phyloP scores from a whole-genome alignment of 371 early-diverging fungal species.

The Actinomucor elegans region DNA sequence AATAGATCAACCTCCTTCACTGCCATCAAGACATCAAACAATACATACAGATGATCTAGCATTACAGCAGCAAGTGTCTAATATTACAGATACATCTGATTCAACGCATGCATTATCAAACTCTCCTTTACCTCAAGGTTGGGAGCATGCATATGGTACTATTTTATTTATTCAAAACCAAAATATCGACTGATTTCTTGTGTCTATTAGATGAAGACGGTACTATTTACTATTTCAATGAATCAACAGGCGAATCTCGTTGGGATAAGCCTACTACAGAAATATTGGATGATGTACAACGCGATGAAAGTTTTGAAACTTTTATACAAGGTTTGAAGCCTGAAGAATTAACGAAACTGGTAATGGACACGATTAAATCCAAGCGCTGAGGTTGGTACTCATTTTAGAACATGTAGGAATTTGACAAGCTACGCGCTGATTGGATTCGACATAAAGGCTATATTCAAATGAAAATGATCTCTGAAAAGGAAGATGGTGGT shows the following conservation, averaged over 20 bases:
- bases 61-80: too few species aligned
- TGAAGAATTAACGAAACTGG: slow-evolving; percentile 34
- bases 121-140: slow-evolving; percentile 17
- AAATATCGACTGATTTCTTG: neutral
- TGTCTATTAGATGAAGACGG: slow-evolving; percentile 36
- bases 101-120: neutral
- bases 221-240: slow-evolving; percentile 48
- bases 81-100: too few species aligned
- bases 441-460: slow-evolving; percentile 41
- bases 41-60: too few species aligned
- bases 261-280: slow-evolving; percentile 32
- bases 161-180: too few species aligned
- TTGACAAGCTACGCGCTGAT: slow-evolving; percentile 36
- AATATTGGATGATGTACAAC: slow-evolving; percentile 1
- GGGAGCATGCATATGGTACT: slow-evolving; percentile 27
- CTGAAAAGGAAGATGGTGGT: slow-evolving; percentile 42
- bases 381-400: too few species aligned
- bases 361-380: too few species aligned
- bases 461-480: slow-evolving; percentile 52
- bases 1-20: neutral
- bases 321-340: slow-evolving; percentile 27
- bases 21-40: too few species aligned
- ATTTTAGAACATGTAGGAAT: slow-evolving; percentile 32
- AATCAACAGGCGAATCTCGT: slow-evolving; percentile 43
- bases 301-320: slow-evolving; percentile 14